Conservation (phyloP, 352 stramenopile species). For the Phytophthora foliorum region DNA sequence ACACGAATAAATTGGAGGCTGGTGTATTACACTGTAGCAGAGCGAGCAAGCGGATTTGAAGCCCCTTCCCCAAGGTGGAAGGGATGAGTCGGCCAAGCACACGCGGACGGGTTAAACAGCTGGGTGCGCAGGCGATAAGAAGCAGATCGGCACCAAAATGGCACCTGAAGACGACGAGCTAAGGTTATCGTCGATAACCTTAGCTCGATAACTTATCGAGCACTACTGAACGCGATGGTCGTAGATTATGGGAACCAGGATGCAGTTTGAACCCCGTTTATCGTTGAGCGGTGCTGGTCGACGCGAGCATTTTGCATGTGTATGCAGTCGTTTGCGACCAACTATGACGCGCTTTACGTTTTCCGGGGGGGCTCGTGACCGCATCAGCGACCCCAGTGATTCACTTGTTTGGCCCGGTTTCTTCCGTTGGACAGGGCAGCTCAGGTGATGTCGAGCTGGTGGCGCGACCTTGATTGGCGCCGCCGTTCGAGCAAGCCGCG, state of each 20-base stretch:
- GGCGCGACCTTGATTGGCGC: constrained; percentile 24
- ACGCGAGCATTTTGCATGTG: too few relatives aligned
- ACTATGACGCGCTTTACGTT: background rate
- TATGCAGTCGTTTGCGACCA: background rate
- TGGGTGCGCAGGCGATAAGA: constrained; percentile 27
- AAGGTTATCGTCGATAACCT: too few relatives aligned
- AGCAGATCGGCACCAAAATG: constrained; percentile 2
- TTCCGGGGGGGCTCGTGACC: background rate
- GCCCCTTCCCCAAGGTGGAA: constrained; percentile 1
- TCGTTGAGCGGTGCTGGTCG: too few relatives aligned
- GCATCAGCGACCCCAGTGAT: background rate
- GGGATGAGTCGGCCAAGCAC: constrained; percentile 35
- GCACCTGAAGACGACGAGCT: background rate
- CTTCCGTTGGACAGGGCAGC: constrained; percentile 2
- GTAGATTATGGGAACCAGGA: too few relatives aligned
- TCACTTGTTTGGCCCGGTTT: background rate
- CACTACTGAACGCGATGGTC: too few relatives aligned
- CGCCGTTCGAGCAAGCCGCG: background rate
- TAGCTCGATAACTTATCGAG: too few relatives aligned
- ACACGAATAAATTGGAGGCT: constrained; percentile 31
- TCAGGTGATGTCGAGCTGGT: constrained; percentile 27
- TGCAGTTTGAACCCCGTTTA: too few relatives aligned
- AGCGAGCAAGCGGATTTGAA: constrained; percentile 31
- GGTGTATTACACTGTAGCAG: constrained; percentile 29
- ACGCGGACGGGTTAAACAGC: constrained; percentile 11